A percentile compares a stretch with the other conserved stretches of the same genome.
phyloP scores from a whole-genome alignment of 805 yeast species.

The Ogataea thermomethanolica region DNA sequence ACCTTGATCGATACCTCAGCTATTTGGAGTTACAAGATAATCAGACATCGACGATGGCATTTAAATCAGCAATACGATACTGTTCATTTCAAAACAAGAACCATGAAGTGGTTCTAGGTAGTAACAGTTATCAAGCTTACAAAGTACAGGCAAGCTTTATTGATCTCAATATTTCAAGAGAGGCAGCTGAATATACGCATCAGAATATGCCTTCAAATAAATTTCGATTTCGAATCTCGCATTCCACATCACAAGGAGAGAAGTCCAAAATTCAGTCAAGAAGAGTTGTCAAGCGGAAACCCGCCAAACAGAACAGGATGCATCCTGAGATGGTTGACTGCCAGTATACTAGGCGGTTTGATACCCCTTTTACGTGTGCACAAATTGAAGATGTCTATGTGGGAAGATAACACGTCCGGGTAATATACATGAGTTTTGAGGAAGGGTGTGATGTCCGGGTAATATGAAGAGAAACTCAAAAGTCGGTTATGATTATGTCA shows the following conservation, averaged over 20 bases:
- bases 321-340: not conserved
- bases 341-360: conserved; percentile 8
- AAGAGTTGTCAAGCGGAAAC: no score
- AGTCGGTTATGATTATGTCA: not conserved
- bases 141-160: no score
- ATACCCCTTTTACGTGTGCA: conserved; percentile 14
- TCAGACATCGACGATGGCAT: not conserved
- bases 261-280: no score
- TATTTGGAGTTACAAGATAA: conserved; percentile 11
- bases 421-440: not conserved
- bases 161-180: no score
- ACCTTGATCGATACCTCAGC: conserved; percentile 8
- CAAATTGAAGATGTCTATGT: conserved; percentile 17
- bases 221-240: no score
- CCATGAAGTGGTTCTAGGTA: not conserved
- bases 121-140: no score
- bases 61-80: not conserved
- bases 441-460: no score
- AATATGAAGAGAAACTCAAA: not conserved
- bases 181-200: no score
- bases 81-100: not conserved
- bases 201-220: no score
- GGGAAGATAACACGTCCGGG: conserved; percentile 1
- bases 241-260: no score
- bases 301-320: no score